These are phyloP conservation scores for Mycena haematopus DNA, from an alignment of 768 basidiomycete species.

Conservation along the genomic window DNA sequence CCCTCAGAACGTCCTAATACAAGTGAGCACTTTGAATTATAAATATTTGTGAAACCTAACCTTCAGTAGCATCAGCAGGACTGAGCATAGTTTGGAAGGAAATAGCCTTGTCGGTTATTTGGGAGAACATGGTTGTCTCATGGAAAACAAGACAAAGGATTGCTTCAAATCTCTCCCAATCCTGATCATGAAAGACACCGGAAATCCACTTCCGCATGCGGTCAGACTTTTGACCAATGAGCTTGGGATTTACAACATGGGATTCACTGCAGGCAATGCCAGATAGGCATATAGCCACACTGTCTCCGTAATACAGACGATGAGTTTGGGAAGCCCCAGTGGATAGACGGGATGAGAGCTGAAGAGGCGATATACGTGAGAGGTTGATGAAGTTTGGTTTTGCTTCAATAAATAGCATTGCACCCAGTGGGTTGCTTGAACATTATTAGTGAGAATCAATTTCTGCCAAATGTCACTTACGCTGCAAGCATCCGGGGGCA, in stretches of 20 bases:
- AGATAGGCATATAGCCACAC: background rate
- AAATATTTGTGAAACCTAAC: too few species aligned
- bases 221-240: background rate
- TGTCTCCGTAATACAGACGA: background rate
- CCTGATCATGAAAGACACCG: slow-evolving; percentile 1
- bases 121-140: background rate
- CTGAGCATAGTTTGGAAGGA: slow-evolving; percentile 5
- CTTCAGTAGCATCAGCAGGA: background rate
- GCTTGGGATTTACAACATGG: background rate
- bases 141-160: background rate
- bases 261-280: slow-evolving; percentile 1
- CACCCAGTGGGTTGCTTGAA: background rate
- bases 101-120: background rate
- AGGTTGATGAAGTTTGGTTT: background rate
- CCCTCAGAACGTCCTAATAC: too few species aligned
- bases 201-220: background rate
- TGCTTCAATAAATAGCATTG: background rate
- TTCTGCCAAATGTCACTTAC: too few species aligned
- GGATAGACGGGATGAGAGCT: background rate
- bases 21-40: too few species aligned
- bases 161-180: slow-evolving; percentile 6
- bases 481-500: too few species aligned
- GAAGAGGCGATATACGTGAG: background rate
- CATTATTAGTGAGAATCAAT: too few species aligned
- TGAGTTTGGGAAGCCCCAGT: background rate